These are phyloP conservation scores for Phytophthora cactorum DNA, from an alignment of 352 stramenopile genomes.

Conservation along the genomic window DNA sequence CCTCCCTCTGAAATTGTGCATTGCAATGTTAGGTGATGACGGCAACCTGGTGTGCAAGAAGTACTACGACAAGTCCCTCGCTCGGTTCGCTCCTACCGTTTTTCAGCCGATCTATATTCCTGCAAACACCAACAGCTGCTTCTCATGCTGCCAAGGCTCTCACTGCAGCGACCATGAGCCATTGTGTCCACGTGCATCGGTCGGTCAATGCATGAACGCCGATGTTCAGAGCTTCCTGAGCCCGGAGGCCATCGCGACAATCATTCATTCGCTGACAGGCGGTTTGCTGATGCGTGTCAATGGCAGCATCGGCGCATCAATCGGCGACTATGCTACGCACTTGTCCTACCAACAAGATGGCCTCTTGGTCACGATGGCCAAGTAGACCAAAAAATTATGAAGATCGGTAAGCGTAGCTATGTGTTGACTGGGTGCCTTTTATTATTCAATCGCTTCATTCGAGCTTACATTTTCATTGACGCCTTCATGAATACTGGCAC, in stretches of 20 bases:
- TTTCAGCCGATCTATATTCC: constrained; percentile 82
- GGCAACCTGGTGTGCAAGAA: constrained; percentile 65
- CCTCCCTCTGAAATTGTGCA: neutral
- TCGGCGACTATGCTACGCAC: constrained; percentile 67
- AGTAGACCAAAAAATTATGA: constrained; percentile 23
- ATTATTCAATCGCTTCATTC: constrained; percentile 20
- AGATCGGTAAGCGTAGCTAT: constrained; percentile 10
- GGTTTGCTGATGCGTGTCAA: constrained; percentile 85
- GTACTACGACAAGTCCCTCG: constrained; percentile 70
- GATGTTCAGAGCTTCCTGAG: constrained; percentile 73
- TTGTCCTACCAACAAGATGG: constrained; percentile 80
- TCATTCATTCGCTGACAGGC: constrained; percentile 75
- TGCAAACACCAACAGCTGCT: constrained; percentile 65
- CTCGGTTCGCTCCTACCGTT: constrained; percentile 62
- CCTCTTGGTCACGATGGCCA: constrained; percentile 74
- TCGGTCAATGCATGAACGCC: constrained; percentile 71
- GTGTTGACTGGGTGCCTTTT: constrained; percentile 13
- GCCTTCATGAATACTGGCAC: neutral
- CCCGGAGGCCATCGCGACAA: constrained; percentile 73
- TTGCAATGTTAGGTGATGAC: constrained; percentile 34
- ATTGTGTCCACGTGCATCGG: constrained; percentile 65
- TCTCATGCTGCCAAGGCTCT: constrained; percentile 77
- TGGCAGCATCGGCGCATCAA: constrained; percentile 72
- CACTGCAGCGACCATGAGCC: constrained; percentile 55
- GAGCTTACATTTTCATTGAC: constrained; percentile 3